Evolutionary conservation across 2,329 filamentous ascomycete genomes (phyloP), one percentile per base, ranked within the genome.

Genomic region (Talaromyces islandicus): DNA sequence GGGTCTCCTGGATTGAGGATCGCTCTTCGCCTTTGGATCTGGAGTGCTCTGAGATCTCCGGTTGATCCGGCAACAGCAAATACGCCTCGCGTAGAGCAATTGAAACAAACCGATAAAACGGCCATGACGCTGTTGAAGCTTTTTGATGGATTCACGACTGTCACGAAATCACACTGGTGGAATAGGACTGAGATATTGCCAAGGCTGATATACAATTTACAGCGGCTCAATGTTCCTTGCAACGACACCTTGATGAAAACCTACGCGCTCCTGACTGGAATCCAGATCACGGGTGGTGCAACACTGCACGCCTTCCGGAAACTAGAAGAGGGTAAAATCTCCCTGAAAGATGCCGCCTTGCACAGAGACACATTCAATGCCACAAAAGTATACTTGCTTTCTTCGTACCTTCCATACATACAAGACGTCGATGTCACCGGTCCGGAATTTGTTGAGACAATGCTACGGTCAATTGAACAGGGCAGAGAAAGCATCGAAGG

Each of bases 381-480:
- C 17, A 63, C 67, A 12, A 64, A 64, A 17, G 51, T 43, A 1
- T 65, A 68, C 32, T 71, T 74, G 52, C 68, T 69, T 41, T 62
- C 65, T 24, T 62, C 63, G 4, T 71, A 74, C 27, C 68, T 74
- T 38, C 63, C 68, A 50, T 66, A 73, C 63, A 67, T 72, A 52
- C 66, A 66, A 41, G 60, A 68, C 17, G 66, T 73, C 19, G 70
- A 77, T 58, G 62, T 77, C 48, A 74, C 74, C 17, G 69, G 60
- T 46, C 65, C 70, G 4, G 62, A 61, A 4, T 75, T 74, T 48
- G 64, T 72, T 19, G 60, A 69, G 19, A 66, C 71, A 32, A 66
- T 68, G 32, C 59, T 77, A 35, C 63, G 64, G 10, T 63, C 73
- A 50, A 73, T 68, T 7, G 65, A 72, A 60, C 68, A 66, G 2